Evolutionary conservation across 805 yeast genomes (phyloP).

Genomic region (Saccharomyces mikatae): DNA sequence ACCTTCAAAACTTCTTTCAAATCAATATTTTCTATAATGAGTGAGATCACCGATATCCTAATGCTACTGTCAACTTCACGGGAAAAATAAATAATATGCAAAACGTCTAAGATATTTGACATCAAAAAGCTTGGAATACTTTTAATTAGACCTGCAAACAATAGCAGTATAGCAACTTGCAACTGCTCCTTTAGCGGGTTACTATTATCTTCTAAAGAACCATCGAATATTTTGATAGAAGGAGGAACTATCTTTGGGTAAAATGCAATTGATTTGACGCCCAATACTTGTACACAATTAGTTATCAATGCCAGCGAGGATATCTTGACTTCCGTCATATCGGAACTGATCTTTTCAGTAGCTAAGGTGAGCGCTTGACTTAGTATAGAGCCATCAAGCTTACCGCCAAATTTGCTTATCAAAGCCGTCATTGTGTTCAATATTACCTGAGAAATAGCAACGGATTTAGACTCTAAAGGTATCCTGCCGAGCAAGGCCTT

Average conservation of each 20-base stretch:
- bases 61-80: constrained; percentile 50
- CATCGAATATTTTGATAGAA: constrained; percentile 51
- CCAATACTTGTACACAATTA: constrained; percentile 61
- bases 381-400: constrained; percentile 41
- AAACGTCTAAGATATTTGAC: constrained; percentile 56
- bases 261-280: constrained; percentile 77
- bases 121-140: constrained; percentile 80
- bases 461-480: constrained; percentile 15
- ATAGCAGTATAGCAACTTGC: constrained; percentile 62
- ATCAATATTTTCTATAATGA: constrained; percentile 61
- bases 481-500: constrained; percentile 40
- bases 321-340: constrained; percentile 54
- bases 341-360: constrained; percentile 43
- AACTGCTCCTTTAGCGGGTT: constrained; percentile 32
- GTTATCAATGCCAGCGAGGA: constrained; percentile 69
- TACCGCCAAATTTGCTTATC: constrained; percentile 52
- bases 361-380: constrained; percentile 43
- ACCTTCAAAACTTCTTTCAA: constrained; percentile 52
- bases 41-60: constrained; percentile 53
- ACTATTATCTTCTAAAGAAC: constrained; percentile 14
- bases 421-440: constrained; percentile 59
- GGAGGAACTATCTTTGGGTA: constrained; percentile 82
- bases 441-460: constrained; percentile 56
- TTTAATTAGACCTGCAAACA: constrained; percentile 67
- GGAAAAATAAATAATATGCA: constrained; percentile 50